These are phyloP conservation scores for Xylaria venustula DNA, from an alignment of 495 filamentous ascomycete genomes.

Conservation along the genomic window DNA sequence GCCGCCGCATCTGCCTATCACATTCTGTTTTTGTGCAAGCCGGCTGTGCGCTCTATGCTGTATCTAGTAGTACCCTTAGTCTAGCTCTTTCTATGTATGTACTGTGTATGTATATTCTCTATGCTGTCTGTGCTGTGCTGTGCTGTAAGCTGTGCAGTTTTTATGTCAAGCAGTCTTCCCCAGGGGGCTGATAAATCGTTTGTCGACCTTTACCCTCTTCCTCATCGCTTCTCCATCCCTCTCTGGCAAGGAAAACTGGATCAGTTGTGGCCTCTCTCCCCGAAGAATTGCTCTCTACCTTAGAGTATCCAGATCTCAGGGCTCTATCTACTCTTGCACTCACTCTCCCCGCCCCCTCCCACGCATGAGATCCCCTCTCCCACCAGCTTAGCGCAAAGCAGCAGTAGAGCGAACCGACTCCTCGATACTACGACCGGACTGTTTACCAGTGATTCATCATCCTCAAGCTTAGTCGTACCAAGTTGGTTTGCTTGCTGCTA, in stretches of 20 bases:
- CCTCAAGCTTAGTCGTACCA: background rate
- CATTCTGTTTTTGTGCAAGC: slow-evolving; percentile 31
- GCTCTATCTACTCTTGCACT: background rate
- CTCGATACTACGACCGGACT: background rate
- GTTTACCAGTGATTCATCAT: background rate
- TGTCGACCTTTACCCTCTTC: background rate
- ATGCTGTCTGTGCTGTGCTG: background rate
- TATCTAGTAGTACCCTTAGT: background rate
- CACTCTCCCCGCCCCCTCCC: background rate
- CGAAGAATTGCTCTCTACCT: background rate
- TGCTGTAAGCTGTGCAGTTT: slow-evolving; percentile 1
- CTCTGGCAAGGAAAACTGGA: background rate
- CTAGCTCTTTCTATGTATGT: too few relatives aligned
- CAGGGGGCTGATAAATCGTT: slow-evolving; percentile 17
- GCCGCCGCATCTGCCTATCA: slow-evolving; percentile 21
- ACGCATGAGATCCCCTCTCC: background rate
- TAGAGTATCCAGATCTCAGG: background rate
- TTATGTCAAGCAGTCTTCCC: slow-evolving; percentile 22
- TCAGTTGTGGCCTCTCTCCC: background rate
- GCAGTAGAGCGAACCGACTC: background rate
- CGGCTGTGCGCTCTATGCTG: background rate
- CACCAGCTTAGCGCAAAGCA: slow-evolving; percentile 4
- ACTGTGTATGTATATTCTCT: too few relatives aligned
- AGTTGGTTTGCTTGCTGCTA: slow-evolving; percentile 2
- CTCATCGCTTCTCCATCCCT: slow-evolving; percentile 4